Percentiles rank a stretch among this genome's conserved stretches.
Evolutionary conservation across 768 basidiomycete genomes (phyloP).

Genomic region (Hericium alpestre): DNA sequence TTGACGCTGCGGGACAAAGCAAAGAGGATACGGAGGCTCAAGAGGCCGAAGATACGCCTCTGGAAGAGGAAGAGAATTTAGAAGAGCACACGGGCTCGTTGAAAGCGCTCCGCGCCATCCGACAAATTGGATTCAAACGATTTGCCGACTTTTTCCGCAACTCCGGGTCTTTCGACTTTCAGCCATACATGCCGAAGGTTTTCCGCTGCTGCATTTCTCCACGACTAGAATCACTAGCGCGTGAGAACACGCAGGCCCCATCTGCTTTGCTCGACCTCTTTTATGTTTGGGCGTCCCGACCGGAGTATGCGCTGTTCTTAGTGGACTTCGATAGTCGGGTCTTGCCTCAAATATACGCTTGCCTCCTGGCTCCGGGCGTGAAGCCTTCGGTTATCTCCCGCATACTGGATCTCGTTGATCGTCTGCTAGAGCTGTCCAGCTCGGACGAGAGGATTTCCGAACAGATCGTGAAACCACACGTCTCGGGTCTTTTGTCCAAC

Average conservation of each 20-base stretch:
- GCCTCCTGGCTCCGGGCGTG: constrained; percentile 72
- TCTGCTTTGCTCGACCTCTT: constrained; percentile 84
- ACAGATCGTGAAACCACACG: constrained; percentile 54
- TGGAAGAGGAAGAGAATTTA: constrained; percentile 24
- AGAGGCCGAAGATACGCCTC: constrained; percentile 24
- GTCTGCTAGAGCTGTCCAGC: constrained; percentile 45
- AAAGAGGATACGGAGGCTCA: constrained; percentile 18
- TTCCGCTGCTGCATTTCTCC: constrained; percentile 74
- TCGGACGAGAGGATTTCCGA: constrained; percentile 40
- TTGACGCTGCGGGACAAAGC: constrained; percentile 26
- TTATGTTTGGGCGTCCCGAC: constrained; percentile 57
- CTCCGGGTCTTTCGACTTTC: constrained; percentile 64
- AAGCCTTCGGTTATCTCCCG: constrained; percentile 74
- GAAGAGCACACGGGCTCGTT: constrained; percentile 4
- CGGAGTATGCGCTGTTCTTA: constrained; percentile 50
- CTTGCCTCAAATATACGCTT: constrained; percentile 72
- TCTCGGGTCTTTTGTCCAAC: constrained; percentile 60
- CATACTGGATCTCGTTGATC: constrained; percentile 80
- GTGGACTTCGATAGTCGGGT: constrained; percentile 57
- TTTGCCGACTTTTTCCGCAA: constrained; percentile 80
- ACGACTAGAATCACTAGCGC: constrained; percentile 60
- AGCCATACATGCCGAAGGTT: constrained; percentile 52
- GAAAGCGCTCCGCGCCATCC: constrained; percentile 41
- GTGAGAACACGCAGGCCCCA: constrained; percentile 86
- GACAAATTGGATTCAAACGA: constrained; percentile 79